Evolutionary conservation across 1,139 yeast genomes (phyloP), one percentile per base, ranked within the genome.

Genomic region (Waltiozyma solani): DNA sequence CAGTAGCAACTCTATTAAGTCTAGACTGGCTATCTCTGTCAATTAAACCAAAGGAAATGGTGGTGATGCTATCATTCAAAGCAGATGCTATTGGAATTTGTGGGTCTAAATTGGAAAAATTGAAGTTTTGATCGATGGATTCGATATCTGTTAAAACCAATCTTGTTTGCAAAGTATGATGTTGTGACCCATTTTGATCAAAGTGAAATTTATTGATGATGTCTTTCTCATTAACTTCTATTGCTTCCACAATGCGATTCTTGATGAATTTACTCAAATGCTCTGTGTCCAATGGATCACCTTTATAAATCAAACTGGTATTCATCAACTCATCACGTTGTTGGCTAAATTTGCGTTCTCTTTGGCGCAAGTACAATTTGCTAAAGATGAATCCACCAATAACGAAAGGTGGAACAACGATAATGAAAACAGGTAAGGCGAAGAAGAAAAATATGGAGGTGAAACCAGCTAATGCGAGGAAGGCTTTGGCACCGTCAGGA

Each of bases 321-420:
- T 38, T 40, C 19, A 35, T 22, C 32, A 48, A 18, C 25, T 36
- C 29, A 15, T 36, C 40, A 47, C 53, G 53, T 38, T 43, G 44
- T 38, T 27, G 32, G 32, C 35, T 34, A 43, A 54, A 41, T 5
- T 41, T 49, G 2, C 29, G 24, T 7, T 41, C 35, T 29, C 51
- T 41, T 15, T 50, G 48, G 25, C 47, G 47, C 13, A 39, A 35
- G 18, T 47, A 42, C 6, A 51, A 31, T 32, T 46, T 53, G n/a
- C 47, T 41, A 11, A 50, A 34, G n/a, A 59, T 34, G 37, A 48
- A 51, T 1, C 60, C 57, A 21, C 64, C 62, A 18, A 63, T 31
- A 6, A 59, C 22, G 20, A 61, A 19, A 1, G 67, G 64, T 2
- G 69, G 69, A 2, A 59, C 43, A 2, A 59, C 54, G 20, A 63